Evolutionary conservation across 768 basidiomycete genomes (phyloP).

Genomic region (Leccinum aurantiacum): DNA sequence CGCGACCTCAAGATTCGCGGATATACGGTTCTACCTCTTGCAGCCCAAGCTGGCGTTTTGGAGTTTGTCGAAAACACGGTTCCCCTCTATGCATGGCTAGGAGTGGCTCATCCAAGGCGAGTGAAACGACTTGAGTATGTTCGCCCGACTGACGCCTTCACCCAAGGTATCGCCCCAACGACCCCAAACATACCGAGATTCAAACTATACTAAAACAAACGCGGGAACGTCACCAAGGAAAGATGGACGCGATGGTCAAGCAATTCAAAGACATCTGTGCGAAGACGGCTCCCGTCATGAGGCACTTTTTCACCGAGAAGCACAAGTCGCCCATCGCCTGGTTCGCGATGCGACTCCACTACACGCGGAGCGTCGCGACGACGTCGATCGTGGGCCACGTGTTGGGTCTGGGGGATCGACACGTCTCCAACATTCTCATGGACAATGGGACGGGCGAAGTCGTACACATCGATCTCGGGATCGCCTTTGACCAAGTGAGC

Average conservation of each 20-base stretch:
- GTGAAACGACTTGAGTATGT: constrained; percentile 13
- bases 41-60: constrained; percentile 75
- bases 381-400: constrained; percentile 93
- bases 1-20: constrained; percentile 74
- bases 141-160: constrained; percentile 1
- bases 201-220: constrained; percentile 30
- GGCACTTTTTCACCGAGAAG: constrained; percentile 90
- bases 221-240: constrained; percentile 32
- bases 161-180: constrained; percentile 65
- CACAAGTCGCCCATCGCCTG: constrained; percentile 88
- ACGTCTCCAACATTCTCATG: constrained; percentile 88
- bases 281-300: constrained; percentile 79
- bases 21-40: constrained; percentile 89
- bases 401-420: constrained; percentile 90
- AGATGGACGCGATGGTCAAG: constrained; percentile 31
- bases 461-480: constrained; percentile 94
- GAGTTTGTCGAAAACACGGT: constrained; percentile 86
- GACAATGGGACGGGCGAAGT: constrained; percentile 82
- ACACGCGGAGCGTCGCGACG: constrained; percentile 89
- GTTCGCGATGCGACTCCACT: constrained; percentile 89
- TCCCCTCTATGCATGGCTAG: constrained; percentile 64
- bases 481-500: constrained; percentile 89
- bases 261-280: constrained; percentile 41
- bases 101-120: constrained; percentile 59
- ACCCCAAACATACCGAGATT: constrained; percentile 41